A percentile compares a stretch with the other conserved stretches of the same genome.
phyloP scores from a whole-genome alignment of 169 alveolate genomes.

The Plasmodium gonderi region DNA sequence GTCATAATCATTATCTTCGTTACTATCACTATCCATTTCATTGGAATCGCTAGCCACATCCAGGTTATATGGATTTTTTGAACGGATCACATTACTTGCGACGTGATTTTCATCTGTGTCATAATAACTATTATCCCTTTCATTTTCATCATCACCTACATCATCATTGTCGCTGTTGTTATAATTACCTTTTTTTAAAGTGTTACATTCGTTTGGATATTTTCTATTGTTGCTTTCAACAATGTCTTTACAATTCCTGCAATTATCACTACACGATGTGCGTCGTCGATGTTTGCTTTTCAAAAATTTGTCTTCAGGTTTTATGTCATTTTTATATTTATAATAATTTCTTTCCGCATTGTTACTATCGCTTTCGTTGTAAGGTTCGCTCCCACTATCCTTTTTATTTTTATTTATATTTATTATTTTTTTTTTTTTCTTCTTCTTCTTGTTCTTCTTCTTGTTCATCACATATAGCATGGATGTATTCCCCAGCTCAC shows the following conservation, averaged over 20 bases:
- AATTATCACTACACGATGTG: background rate
- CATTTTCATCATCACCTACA: background rate
- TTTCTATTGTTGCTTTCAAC: background rate
- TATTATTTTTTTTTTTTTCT: background rate
- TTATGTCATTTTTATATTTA: background rate
- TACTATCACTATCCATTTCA: background rate
- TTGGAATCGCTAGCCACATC: background rate
- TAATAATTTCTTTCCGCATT: background rate
- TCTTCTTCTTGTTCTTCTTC: constrained; percentile 4
- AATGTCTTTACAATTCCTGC: background rate
- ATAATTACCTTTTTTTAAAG: background rate
- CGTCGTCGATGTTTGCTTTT: background rate
- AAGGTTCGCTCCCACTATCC: background rate
- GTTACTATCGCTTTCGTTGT: background rate
- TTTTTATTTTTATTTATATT: background rate
- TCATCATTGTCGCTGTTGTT: background rate
- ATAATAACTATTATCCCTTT: background rate
- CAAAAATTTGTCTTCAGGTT: background rate
- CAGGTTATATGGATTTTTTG: background rate
- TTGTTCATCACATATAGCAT: background rate
- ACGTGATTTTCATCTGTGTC: background rate
- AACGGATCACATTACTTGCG: background rate
- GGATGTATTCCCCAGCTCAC: background rate
- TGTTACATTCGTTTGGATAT: background rate
- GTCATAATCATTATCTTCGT: background rate